phyloP scores from a whole-genome alignment of 2,329 filamentous ascomycete species.

The Aaosphaeria arxii region DNA sequence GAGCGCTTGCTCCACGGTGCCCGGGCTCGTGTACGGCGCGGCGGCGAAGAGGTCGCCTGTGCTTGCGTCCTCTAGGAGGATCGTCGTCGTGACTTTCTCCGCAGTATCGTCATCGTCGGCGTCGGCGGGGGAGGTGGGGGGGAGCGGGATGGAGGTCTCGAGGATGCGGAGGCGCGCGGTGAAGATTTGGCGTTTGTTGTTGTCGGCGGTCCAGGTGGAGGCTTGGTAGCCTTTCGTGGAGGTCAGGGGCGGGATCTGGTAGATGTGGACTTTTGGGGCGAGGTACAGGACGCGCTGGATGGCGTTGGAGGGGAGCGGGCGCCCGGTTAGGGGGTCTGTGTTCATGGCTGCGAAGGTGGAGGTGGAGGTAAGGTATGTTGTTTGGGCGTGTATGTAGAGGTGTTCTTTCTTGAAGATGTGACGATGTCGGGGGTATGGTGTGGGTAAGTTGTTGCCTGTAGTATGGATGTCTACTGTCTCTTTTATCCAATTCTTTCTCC shows the following conservation, averaged over 20 bases:
- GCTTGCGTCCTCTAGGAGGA: conserved; percentile 73
- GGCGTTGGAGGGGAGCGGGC: conserved; percentile 66
- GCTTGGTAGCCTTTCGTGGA: conserved; percentile 78
- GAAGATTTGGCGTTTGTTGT: conserved; percentile 73
- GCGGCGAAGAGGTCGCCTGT: conserved; percentile 78
- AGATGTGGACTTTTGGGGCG: conserved; percentile 73
- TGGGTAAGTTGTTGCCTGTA: too few relatives aligned
- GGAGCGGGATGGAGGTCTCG: conserved; percentile 62
- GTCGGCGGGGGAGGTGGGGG: conserved; percentile 51
- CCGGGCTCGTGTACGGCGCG: conserved; percentile 66
- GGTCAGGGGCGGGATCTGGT: conserved; percentile 77
- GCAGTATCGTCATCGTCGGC: conserved; percentile 31
- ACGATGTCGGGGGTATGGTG: too few relatives aligned
- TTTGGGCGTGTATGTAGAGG: neutral
- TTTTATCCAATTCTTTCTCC: too few relatives aligned
- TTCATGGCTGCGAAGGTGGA: conserved; percentile 49
- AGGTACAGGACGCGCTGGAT: conserved; percentile 85
- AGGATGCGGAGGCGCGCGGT: conserved; percentile 76
- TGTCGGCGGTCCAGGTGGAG: conserved; percentile 68
- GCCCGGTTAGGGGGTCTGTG: conserved; percentile 69
- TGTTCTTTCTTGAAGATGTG: neutral
- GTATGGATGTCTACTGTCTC: too few relatives aligned
- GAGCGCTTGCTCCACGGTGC: conserved; percentile 71
- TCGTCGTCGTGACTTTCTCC: conserved; percentile 66
- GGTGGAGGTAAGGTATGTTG: conserved; percentile 1